Base-by-base conservation (phyloP, 176 grass and related monocot genomes). In the Leersia perrieri region DNA sequence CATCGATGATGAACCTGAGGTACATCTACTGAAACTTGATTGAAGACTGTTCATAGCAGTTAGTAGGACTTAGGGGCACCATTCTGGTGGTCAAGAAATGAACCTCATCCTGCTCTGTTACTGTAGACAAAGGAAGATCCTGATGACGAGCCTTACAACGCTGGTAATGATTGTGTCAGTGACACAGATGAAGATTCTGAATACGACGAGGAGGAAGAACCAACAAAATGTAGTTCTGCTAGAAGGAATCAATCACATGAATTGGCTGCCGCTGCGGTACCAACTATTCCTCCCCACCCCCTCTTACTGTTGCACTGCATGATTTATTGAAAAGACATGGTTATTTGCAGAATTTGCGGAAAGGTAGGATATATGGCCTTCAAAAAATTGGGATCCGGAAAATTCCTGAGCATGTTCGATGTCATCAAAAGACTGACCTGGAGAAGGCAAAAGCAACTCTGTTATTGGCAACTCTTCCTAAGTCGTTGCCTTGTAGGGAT, bases 401-500 rank as follows among this genome's bases (percentile, higher is more conserved):
- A 91, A 91, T 89, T 41, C 95, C 90, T 68, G 92, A 92, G 83
- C 82, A 93, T 83, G 82, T 86, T 68, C 89, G 86, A 39, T 75
- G 88, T 58, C 78, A 73, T 88, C 93, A 93, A 66, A 87, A 94
- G 80, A 91, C 90, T 33, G 84, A 91, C 82, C 68, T 98, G 84
- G 95, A 91, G 85, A 98, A 94, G 81, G 95, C 95, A 13, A 94
- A 94, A 84, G 92, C 90, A 70, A 90, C 88, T 10, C 71, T 98
- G 73, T 85, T 94, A 78, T 49, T 98, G 77, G 95, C 92, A 73
- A 92, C 88, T 86, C 90, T 94, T 85, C 95, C 92, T 28, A 89
- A 87, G 62, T 95, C 92, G 75, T 91, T 91, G 74, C 88, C 92
- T 91, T 98, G 96, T 89, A 98, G 96, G 80, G 94, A 89, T 72